Conservation (phyloP, 2,329 filamentous ascomycete species). For the Talaromyces verruculosus region DNA sequence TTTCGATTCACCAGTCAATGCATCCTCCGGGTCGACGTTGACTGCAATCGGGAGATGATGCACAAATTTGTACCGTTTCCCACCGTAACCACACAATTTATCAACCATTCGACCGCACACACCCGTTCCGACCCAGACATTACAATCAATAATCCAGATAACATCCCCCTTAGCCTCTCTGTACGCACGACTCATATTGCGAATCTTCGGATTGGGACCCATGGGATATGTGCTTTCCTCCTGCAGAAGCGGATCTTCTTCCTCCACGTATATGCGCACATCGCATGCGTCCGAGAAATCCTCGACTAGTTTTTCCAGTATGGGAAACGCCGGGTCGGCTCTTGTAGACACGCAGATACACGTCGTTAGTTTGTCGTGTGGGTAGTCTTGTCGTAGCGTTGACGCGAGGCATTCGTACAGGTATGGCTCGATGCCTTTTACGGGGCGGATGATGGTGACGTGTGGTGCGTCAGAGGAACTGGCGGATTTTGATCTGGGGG, state of each 20-base stretch:
- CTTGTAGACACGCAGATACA: slow-evolving; percentile 77
- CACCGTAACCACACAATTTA: slow-evolving; percentile 68
- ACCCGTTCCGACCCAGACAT: slow-evolving; percentile 82
- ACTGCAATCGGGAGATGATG: slow-evolving; percentile 89
- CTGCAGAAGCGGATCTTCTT: slow-evolving; percentile 71
- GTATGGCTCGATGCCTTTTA: slow-evolving; percentile 86
- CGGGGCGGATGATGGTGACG: slow-evolving; percentile 86
- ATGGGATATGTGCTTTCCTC: slow-evolving; percentile 56
- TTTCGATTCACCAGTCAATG: slow-evolving; percentile 29
- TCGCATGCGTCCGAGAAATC: slow-evolving; percentile 70
- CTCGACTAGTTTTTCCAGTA: slow-evolving; percentile 67
- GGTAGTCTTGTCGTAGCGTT: slow-evolving; percentile 80
- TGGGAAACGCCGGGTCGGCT: slow-evolving; percentile 72
- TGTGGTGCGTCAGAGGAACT: slow-evolving; percentile 63
- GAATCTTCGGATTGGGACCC: slow-evolving; percentile 96
- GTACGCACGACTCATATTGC: slow-evolving; percentile 93
- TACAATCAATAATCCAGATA: slow-evolving; percentile 94
- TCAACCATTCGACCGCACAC: slow-evolving; percentile 88
- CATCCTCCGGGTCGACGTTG: slow-evolving; percentile 56
- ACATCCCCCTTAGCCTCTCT: slow-evolving; percentile 83
- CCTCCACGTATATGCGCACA: slow-evolving; percentile 73
- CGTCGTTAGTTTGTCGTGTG: slow-evolving; percentile 70
- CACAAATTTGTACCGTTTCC: slow-evolving; percentile 77
- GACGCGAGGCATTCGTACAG: slow-evolving; percentile 91
- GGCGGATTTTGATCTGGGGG: slow-evolving; percentile 38